phyloP scores from a whole-genome alignment of 2,329 filamentous ascomycete genomes.

The Monilinia vaccinii-corymbosi region DNA sequence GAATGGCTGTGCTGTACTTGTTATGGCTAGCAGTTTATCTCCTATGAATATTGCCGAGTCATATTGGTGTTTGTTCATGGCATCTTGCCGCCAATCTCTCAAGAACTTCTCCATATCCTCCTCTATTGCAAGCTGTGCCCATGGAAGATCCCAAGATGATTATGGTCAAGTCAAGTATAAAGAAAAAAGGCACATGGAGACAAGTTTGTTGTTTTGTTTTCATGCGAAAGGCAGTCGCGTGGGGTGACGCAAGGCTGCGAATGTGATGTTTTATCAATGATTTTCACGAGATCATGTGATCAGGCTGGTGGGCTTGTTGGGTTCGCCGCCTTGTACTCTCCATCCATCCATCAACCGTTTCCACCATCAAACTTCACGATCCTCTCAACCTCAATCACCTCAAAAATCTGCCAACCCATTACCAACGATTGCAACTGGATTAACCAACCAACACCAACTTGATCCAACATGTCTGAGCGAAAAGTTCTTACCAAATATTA shows the following conservation, averaged over 20 bases:
- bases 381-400: background rate
- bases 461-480: conserved; percentile 64
- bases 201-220: conserved; percentile 1
- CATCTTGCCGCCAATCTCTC: conserved; percentile 90
- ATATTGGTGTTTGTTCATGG: conserved; percentile 90
- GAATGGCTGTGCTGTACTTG: conserved; percentile 51
- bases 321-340: background rate
- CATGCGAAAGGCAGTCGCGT: background rate
- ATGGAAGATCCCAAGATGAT: background rate
- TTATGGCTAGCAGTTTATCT: conserved; percentile 91
- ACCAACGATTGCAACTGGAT: background rate
- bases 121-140: background rate
- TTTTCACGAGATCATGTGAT: background rate
- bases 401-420: background rate
- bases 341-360: background rate
- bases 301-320: background rate
- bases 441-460: background rate
- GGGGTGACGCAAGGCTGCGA: conserved; percentile 11
- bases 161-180: background rate
- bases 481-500: conserved; percentile 65
- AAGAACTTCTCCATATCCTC: conserved; percentile 81
- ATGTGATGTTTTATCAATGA: conserved; percentile 1
- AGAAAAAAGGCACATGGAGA: background rate
- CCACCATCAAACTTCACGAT: background rate
- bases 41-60: conserved; percentile 95